Conservation (phyloP, 75 land plant genomes). For the Larix kaempferi region DNA sequence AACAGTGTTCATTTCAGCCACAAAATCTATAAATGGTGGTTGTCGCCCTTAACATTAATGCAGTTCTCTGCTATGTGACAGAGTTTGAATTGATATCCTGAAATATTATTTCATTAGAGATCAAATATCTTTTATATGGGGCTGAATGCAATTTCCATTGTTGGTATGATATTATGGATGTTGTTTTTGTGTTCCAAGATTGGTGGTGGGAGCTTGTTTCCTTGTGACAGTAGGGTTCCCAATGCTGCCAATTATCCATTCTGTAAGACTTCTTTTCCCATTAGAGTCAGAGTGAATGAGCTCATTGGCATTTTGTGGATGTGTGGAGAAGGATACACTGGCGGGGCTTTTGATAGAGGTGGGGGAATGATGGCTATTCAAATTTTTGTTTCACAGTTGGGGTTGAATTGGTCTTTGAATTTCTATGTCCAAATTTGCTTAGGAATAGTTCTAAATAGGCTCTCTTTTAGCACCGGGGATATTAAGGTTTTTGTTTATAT, state of each 20-base stretch:
- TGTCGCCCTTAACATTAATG: background rate
- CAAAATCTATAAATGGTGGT: slow-evolving; percentile 1
- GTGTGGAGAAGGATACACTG: no score
- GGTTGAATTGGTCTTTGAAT: no score
- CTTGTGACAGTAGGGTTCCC: background rate
- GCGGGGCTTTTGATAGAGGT: no score
- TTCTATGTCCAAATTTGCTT: no score
- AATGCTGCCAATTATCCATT: slow-evolving; percentile 29
- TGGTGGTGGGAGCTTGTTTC: no score
- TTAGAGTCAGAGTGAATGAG: background rate
- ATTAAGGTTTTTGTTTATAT: no score
- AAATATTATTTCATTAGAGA: background rate
- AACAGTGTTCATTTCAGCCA: background rate
- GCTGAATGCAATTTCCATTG: background rate
- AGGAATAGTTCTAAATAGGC: no score
- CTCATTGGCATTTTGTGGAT: no score
- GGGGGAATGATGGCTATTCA: no score
- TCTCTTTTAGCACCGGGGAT: no score
- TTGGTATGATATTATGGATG: no score
- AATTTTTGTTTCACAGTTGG: no score
- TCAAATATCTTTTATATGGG: background rate
- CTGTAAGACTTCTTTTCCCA: slow-evolving; percentile 34
- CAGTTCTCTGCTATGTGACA: background rate
- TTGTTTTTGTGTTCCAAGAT: background rate
- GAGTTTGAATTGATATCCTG: background rate